Conservation (phyloP, 202 grass and related monocot genomes). For the Hordeum pubiflorum region DNA sequence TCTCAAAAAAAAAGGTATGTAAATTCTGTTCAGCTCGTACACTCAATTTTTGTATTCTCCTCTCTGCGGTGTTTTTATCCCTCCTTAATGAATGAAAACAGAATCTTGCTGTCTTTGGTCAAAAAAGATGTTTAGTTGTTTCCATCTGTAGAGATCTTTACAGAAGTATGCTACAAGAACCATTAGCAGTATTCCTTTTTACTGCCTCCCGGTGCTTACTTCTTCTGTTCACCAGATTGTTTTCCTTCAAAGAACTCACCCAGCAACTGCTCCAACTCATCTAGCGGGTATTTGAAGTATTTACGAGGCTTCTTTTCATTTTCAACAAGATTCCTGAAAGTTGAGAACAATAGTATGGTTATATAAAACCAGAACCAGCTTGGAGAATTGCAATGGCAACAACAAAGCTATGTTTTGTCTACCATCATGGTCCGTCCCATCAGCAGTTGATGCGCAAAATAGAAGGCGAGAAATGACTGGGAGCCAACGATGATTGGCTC, state of each 20-base stretch:
- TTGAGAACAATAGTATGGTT: neutral
- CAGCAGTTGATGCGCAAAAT: neutral
- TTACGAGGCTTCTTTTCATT: constrained; percentile 59
- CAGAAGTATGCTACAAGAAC: constrained; percentile 10
- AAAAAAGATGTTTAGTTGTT: constrained; percentile 1
- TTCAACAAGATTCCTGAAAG: constrained; percentile 52
- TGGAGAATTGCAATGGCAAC: neutral
- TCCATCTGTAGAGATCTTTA: neutral
- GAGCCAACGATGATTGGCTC: neutral
- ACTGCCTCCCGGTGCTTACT: constrained; percentile 15
- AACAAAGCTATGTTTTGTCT: neutral
- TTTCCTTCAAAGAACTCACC: constrained; percentile 61
- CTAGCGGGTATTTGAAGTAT: constrained; percentile 54
- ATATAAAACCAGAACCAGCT: constrained; percentile 13
- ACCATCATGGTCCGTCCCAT: neutral
- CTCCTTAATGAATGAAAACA: too few species aligned
- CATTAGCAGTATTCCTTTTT: constrained; percentile 8
- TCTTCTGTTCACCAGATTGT: constrained; percentile 38
- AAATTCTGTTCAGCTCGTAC: too few species aligned
- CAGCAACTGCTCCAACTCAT: constrained; percentile 50
- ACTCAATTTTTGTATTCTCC: too few species aligned
- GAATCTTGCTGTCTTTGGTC: too few species aligned
- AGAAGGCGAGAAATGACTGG: neutral
- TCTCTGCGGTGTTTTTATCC: too few species aligned
- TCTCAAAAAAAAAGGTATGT: too few species aligned